Evolutionary conservation across 2,329 filamentous ascomycete species (phyloP), one percentile per base, ranked within the genome.

Genomic region (Epichloe hybrida): DNA sequence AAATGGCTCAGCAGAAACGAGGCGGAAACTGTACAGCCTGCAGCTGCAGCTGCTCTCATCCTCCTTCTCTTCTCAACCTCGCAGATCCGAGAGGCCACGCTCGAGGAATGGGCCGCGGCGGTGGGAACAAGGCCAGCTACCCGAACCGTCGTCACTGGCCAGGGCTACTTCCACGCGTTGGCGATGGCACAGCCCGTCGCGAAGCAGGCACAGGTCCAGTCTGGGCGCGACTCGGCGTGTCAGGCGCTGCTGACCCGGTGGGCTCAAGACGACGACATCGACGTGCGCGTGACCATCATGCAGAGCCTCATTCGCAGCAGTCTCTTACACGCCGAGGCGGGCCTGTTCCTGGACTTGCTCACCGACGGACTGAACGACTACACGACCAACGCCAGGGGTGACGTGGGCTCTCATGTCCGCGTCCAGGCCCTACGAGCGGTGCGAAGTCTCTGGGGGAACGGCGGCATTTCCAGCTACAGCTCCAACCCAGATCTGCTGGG

Each of bases 341-440:
- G 58, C 5, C 57, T 60, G 3, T 75, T 81, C 52, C 53, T 77
- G 1, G 58, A 60, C 0, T 55, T 80, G 1, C 64, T 84, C 8
- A 61, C 66, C 0, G 75, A 76, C 40, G 80, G 83, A 0, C 68
- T 98, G 31, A 84, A 91, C 56, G 90, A 98, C 63, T 97, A 97
- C 61, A 95, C 88, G 0, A 90, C 88, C 3, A 91, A 88, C 57
- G 83, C 90, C 13, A 76, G 89, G 51, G 93, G 93, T 15, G 93
- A 98, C 61, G 77, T 97, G 46, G 93, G 93, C 5, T 95, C 90
- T 0, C 79, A 90, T 49, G 85, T 95, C 4, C 79, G 93, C 3
- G 71, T 91, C 5, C 84, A 90, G 64, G 90, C 88, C 23, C 75
- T 96, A 12, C 76, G 83, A 63, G 90, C 87, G 15, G 79, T 91